Conservation (phyloP, 2,329 filamentous ascomycete genomes). For the Ceratocystis diversiconidia region DNA sequence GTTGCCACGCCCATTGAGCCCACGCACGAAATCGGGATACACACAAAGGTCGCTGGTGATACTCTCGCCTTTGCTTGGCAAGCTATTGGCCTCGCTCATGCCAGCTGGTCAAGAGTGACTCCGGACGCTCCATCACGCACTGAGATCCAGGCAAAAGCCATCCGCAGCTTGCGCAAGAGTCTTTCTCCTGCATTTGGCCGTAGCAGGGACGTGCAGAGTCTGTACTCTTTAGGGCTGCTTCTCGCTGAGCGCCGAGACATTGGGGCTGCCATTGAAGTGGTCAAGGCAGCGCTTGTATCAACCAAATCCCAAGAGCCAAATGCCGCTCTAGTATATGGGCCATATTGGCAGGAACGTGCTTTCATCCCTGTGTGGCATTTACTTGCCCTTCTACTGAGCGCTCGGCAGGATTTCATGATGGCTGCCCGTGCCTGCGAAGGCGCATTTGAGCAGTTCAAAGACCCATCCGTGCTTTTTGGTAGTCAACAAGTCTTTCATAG, state of each 20-base stretch:
- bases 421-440: slow-evolving; percentile 76
- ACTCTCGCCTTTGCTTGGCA: slow-evolving; percentile 62
- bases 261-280: slow-evolving; percentile 62
- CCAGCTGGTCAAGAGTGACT: slow-evolving; percentile 74
- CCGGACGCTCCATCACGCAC: slow-evolving; percentile 57
- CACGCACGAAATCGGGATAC: slow-evolving; percentile 27
- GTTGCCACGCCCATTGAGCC: slow-evolving; percentile 22
- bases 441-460: slow-evolving; percentile 78
- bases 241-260: slow-evolving; percentile 77
- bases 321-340: slow-evolving; percentile 32
- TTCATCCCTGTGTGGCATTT: slow-evolving; percentile 82
- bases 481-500: slow-evolving; percentile 43
- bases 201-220: slow-evolving; percentile 55
- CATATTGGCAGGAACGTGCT: slow-evolving; percentile 48
- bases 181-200: slow-evolving; percentile 52
- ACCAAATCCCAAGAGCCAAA: slow-evolving; percentile 35
- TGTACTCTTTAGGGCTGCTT: slow-evolving; percentile 72
- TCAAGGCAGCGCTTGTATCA: slow-evolving; percentile 59
- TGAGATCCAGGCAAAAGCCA: slow-evolving; percentile 62
- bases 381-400: slow-evolving; percentile 70
- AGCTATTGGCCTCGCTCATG: slow-evolving; percentile 71
- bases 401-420: slow-evolving; percentile 68
- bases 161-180: slow-evolving; percentile 60
- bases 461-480: slow-evolving; percentile 55
- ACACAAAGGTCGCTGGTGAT: slow-evolving; percentile 37